Conservation (phyloP, 129 eudicot species). For the Apium graveolens region DNA sequence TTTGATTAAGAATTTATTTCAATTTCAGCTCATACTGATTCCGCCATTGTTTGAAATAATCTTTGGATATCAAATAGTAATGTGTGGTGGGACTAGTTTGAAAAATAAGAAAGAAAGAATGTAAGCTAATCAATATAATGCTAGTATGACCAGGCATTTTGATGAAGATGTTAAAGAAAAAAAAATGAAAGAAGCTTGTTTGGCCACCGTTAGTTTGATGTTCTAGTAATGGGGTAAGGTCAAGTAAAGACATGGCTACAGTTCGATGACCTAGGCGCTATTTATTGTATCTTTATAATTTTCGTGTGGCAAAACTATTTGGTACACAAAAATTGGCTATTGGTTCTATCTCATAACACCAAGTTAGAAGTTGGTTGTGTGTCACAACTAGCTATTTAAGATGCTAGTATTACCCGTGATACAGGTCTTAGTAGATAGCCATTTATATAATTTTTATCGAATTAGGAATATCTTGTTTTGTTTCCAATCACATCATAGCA, state of each 20-base stretch:
- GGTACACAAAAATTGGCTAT: neutral
- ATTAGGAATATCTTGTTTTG: neutral
- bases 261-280: neutral
- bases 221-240: neutral
- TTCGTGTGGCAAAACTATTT: neutral
- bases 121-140: neutral
- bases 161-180: neutral
- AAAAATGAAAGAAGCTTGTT: neutral
- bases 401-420: neutral
- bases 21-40: too few species aligned
- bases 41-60: too few species aligned
- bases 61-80: neutral
- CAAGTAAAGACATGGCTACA: constrained; percentile 7
- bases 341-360: neutral
- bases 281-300: neutral
- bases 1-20: too few species aligned
- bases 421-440: neutral
- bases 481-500: neutral
- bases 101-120: constrained; percentile 10
- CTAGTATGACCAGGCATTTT: neutral
- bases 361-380: neutral
- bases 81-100: constrained; percentile 7
- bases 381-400: neutral
- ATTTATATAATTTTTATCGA: neutral
- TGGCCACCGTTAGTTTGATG: constrained; percentile 9